Percentiles rank a stretch among this genome's conserved stretches.
Conservation (phyloP, 768 basidiomycete species). For the Lactarius pseudohatsudake region DNA sequence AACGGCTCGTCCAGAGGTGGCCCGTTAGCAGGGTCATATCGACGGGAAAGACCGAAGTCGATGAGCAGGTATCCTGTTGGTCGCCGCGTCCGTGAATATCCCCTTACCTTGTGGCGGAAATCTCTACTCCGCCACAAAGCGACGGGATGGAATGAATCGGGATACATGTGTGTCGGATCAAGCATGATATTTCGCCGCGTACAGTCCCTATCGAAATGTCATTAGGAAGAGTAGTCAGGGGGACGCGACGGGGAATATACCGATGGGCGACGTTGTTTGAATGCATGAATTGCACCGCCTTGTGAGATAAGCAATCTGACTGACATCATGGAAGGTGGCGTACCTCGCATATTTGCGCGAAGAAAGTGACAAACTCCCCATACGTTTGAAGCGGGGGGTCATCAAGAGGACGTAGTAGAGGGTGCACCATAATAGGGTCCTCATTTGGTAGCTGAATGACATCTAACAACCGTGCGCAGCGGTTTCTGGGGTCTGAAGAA, state of each 20-base stretch:
- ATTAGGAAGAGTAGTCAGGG: too few species aligned
- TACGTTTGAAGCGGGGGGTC: conserved; percentile 37
- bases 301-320: background rate
- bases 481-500: conserved; percentile 33
- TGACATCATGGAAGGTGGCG: background rate
- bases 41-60: conserved; percentile 34
- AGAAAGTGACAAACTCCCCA: conserved; percentile 39
- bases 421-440: conserved; percentile 14
- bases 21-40: conserved; percentile 19
- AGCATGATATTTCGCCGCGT: too few species aligned
- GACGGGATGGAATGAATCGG: conserved; percentile 22
- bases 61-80: conserved; percentile 33
- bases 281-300: conserved; percentile 25
- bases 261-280: conserved; percentile 23
- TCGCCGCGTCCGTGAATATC: conserved; percentile 32
- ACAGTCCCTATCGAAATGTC: too few species aligned
- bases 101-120: conserved; percentile 12
- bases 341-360: conserved; percentile 40
- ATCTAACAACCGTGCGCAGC: conserved; percentile 31
- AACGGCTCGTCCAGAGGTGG: conserved; percentile 25
- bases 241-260: too few species aligned
- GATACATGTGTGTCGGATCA: too few species aligned
- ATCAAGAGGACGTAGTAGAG: too few species aligned
- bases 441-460: conserved; percentile 29
- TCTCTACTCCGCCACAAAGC: background rate